These are phyloP conservation scores for Diutina ranongensis DNA, from an alignment of 1,139 yeast species.

Conservation along the genomic window DNA sequence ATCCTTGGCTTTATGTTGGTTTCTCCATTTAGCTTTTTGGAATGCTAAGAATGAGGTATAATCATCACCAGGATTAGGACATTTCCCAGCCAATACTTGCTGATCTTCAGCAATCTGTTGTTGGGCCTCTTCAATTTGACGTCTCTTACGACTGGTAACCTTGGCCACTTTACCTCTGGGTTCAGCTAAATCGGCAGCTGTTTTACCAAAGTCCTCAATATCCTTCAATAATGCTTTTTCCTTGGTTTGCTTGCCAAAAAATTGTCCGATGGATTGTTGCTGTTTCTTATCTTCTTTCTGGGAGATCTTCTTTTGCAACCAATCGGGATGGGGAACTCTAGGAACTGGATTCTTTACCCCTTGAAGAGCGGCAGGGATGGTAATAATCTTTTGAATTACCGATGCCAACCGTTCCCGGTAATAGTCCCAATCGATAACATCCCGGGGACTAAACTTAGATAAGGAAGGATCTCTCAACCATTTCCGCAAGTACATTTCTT, in stretches of 20 bases:
- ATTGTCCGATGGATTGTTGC: conserved; percentile 53
- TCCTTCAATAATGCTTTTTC: conserved; percentile 37
- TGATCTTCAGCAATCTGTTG: not conserved
- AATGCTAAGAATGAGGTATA: conserved; percentile 67
- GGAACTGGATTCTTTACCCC: conserved; percentile 90
- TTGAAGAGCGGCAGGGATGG: conserved; percentile 96
- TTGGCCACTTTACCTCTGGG: conserved; percentile 21
- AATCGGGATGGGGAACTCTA: conserved; percentile 85
- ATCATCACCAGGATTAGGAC: conserved; percentile 67
- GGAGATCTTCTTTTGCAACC: conserved; percentile 64
- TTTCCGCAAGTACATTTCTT: conserved; percentile 61
- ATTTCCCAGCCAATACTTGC: conserved; percentile 36
- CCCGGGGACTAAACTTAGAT: conserved; percentile 79
- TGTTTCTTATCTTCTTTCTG: conserved; percentile 54
- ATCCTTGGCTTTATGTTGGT: conserved; percentile 57
- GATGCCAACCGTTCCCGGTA: conserved; percentile 87
- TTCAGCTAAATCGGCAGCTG: conserved; percentile 19
- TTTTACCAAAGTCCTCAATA: conserved; percentile 64
- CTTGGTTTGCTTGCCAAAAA: conserved; percentile 36
- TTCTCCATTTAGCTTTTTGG: conserved; percentile 79
- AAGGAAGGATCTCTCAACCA: conserved; percentile 80
- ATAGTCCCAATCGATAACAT: conserved; percentile 87
- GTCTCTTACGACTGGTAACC: conserved; percentile 35
- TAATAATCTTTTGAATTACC: conserved; percentile 86
- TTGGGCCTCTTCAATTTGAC: conserved; percentile 14